Percentiles rank a stretch among this genome's conserved stretches.
phyloP scores from a whole-genome alignment of 129 eudicot species.

The Flaveria ramosissima region DNA sequence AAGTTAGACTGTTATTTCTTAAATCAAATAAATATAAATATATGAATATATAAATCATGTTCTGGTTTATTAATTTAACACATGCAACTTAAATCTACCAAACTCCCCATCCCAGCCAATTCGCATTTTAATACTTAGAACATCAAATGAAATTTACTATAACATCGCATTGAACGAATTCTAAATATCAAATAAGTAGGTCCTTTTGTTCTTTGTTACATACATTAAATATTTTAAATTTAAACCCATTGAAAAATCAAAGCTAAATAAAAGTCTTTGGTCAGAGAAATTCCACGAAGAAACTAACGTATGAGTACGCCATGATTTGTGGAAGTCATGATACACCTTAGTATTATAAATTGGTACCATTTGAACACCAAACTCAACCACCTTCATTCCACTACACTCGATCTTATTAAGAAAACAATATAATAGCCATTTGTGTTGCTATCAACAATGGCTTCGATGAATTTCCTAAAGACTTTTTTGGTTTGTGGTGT shows the following conservation, averaged over 20 bases:
- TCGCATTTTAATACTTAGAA: neutral
- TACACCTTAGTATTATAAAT: constrained; percentile 25
- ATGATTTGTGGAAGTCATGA: constrained; percentile 38
- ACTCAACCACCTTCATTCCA: constrained; percentile 23
- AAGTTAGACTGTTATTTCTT: no score
- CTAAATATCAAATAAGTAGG: neutral
- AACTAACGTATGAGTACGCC: constrained; percentile 23
- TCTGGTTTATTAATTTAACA: no score
- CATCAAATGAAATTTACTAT: neutral
- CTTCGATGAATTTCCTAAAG: constrained; percentile 30
- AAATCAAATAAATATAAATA: no score
- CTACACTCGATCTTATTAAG: neutral
- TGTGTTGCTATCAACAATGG: constrained; percentile 28
- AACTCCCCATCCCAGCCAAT: neutral
- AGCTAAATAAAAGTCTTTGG: constrained; percentile 29
- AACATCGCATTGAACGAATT: neutral
- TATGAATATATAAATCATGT: no score
- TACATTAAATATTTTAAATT: neutral
- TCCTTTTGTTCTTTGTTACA: neutral
- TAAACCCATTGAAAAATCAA: neutral
- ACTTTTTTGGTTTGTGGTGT: constrained; percentile 19
- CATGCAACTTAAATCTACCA: no score
- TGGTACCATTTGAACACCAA: constrained; percentile 16
- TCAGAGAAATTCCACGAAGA: constrained; percentile 17
- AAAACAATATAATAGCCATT: neutral